Percentiles rank a stretch among this genome's conserved stretches.
These are phyloP conservation scores for Tilletia setariae DNA, from an alignment of 1,284 basidiomycete species.

Conservation along the genomic window DNA sequence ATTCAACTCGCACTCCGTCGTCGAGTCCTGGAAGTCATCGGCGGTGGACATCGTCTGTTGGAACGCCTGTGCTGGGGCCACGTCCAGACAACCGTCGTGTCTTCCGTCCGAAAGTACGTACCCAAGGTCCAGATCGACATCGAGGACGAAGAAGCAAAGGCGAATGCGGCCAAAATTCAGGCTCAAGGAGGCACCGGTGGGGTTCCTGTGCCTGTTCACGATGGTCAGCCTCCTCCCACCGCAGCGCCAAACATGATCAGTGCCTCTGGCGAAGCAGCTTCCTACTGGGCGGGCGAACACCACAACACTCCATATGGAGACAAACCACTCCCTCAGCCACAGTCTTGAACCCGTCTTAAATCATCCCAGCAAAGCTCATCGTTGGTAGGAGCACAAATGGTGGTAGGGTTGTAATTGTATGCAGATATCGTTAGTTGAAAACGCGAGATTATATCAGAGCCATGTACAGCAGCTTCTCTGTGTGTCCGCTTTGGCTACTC, in stretches of 20 bases:
- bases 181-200: neutral
- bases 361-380: neutral
- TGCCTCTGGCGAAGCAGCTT: neutral
- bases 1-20: constrained; percentile 16
- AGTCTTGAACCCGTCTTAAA: neutral
- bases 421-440: too few species aligned
- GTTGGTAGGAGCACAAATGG: too few species aligned
- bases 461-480: too few species aligned
- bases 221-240: neutral
- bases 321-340: too few species aligned
- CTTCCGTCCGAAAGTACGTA: constrained; percentile 7
- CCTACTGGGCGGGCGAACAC: constrained; percentile 8
- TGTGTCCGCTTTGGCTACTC: too few species aligned
- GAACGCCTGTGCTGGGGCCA: constrained; percentile 16
- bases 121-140: constrained; percentile 3
- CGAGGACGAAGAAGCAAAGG: constrained; percentile 14
- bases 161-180: neutral
- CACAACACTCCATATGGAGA: neutral
- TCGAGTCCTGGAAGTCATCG: constrained; percentile 15
- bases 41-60: constrained; percentile 15
- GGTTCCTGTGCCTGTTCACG: constrained; percentile 5
- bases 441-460: too few species aligned
- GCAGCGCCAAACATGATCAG: neutral
- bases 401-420: too few species aligned
- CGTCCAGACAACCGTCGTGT: constrained; percentile 16